Base-by-base conservation (phyloP, 129 eudicot species). In the Dittrichia graveolens region DNA sequence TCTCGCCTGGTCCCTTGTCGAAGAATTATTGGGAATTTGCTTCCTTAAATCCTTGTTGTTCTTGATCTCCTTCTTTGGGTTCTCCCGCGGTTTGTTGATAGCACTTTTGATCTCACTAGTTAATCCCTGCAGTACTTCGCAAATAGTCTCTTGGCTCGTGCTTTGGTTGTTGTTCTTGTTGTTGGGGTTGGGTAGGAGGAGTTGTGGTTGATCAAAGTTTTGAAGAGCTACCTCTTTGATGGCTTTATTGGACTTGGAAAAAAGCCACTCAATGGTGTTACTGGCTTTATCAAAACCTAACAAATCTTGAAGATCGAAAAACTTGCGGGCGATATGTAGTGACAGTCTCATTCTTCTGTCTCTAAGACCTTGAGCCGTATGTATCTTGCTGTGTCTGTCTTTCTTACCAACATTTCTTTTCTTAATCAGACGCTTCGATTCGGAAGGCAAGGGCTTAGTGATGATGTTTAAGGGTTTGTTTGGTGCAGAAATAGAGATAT, bases 201-300 rank as follows among this genome's bases (percentile, higher is more conserved):
- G 31, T 2, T 24, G 49, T 55, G 66, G 55, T 8, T 71, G 73
- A 58, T 42, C 24, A 40, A 61, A 53, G 70, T 44, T 73, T 18
- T 68, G 43, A 24, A 24, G 31, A 15, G 80, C 65, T 69, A 84
- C 75, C 42, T 83, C 83, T 50, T 73, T 73, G 43, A 87, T 87
- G 53, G 86, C 92, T 31, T 80, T 67, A 15, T 81, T 82, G 59
- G 92, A 87, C 74, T 87, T 87, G 73, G 75, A 47, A 56, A 87
- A 84, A 11, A 87, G 86, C 92, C 92, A 87, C 48, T 87, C 89
- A 6, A 87, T 81, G 42, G 92, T 87, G 35, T 76, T 78, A 57
- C 92, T 87, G 7, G 92, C 89, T 71, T 84, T 87, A 13, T 87
- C 92, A 59, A 84, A 87, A 48, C 92, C 92, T 70, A 87, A 49